Evolutionary conservation across 208 protist genomes (phyloP).

Genomic region (Strigomonas culicis): DNA sequence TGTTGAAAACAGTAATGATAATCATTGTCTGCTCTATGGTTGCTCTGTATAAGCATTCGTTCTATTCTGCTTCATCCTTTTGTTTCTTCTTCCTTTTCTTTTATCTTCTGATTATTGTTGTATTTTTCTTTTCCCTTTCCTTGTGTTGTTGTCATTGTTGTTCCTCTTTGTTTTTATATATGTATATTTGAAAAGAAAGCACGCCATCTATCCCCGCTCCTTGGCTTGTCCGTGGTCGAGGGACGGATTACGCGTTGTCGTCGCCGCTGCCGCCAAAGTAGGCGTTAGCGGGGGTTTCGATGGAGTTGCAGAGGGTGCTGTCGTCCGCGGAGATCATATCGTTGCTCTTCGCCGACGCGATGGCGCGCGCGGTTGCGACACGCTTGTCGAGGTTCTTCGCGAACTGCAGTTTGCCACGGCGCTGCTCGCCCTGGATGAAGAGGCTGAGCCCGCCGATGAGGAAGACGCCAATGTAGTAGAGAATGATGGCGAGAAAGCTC

Average conservation of each 20-base stretch:
- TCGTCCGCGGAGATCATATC: slow-evolving; percentile 31
- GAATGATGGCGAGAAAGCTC: slow-evolving; percentile 59
- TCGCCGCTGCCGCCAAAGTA: slow-evolving; percentile 17
- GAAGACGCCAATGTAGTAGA: slow-evolving; percentile 52
- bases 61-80: too few species aligned
- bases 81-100: neutral
- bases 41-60: too few species aligned
- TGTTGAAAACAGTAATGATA: neutral
- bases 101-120: neutral
- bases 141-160: neutral
- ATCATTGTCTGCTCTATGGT: too few species aligned
- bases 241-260: neutral
- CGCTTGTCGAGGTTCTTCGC: slow-evolving; percentile 55
- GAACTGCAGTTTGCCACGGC: slow-evolving; percentile 58
- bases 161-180: neutral
- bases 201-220: neutral
- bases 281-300: slow-evolving; percentile 54
- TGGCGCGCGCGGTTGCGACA: slow-evolving; percentile 50
- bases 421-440: slow-evolving; percentile 47
- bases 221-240: neutral
- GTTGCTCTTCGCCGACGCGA: slow-evolving; percentile 47
- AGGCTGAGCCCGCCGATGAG: slow-evolving; percentile 54
- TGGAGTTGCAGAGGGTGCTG: slow-evolving; percentile 47
- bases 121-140: neutral
- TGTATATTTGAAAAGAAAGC: neutral